Evolutionary conservation across 2,329 filamentous ascomycete species (phyloP).

Genomic region (Trichoderma sp.): DNA sequence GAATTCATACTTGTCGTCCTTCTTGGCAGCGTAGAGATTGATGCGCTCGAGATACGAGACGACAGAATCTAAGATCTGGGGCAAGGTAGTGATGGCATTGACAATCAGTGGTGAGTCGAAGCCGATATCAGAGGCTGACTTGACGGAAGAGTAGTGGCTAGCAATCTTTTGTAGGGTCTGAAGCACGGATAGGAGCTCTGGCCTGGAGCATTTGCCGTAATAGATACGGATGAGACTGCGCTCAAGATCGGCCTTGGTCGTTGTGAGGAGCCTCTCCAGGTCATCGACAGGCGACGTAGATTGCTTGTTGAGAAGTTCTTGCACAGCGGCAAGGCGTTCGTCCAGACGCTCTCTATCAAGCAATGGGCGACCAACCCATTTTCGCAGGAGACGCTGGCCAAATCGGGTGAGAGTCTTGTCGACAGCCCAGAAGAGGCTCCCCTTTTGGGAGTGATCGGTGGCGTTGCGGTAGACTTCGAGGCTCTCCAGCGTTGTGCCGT

Average conservation of each 20-base stretch:
- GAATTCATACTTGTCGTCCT: constrained; percentile 91
- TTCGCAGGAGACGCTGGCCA: constrained; percentile 81
- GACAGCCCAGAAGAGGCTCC: constrained; percentile 92
- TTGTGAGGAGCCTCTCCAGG: constrained; percentile 67
- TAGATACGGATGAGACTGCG: constrained; percentile 93
- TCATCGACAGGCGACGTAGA: constrained; percentile 69
- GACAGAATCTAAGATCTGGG: constrained; percentile 71
- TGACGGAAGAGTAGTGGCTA: constrained; percentile 69
- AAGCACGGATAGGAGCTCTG: constrained; percentile 80
- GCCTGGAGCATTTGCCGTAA: constrained; percentile 90
- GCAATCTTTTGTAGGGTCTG: constrained; percentile 83
- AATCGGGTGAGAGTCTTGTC: constrained; percentile 90
- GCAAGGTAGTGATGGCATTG: constrained; percentile 71
- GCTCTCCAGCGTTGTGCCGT: constrained; percentile 90
- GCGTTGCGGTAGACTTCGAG: constrained; percentile 95
- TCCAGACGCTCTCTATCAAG: constrained; percentile 73
- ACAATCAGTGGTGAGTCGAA: constrained; percentile 71
- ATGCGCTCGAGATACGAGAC: constrained; percentile 78
- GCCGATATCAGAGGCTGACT: constrained; percentile 62
- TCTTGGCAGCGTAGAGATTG: constrained; percentile 76
- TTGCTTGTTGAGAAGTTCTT: constrained; percentile 73
- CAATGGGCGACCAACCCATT: constrained; percentile 91
- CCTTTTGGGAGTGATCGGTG: constrained; percentile 79
- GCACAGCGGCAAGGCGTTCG: constrained; percentile 77
- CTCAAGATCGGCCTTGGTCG: constrained; percentile 79